These are phyloP conservation scores for Puccinia polysora DNA, from an alignment of 1,284 basidiomycete species.

Conservation along the genomic window DNA sequence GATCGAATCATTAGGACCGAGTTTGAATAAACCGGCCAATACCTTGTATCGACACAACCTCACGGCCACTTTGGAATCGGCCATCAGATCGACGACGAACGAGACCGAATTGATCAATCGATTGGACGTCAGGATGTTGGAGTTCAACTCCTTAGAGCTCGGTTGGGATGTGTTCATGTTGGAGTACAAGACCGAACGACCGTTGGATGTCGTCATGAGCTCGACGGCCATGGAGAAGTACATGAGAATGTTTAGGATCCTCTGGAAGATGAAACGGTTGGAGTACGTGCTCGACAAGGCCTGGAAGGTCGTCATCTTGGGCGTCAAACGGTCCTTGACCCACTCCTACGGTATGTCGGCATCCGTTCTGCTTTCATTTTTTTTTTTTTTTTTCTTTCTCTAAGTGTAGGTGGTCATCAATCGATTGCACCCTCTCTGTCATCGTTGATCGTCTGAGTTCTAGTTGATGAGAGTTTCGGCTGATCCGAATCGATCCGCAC, in stretches of 20 bases:
- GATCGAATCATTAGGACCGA: conserved; percentile 82
- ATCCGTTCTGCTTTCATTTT: too few relatives aligned
- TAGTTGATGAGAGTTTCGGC: background rate
- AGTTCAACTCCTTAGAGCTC: conserved; percentile 90
- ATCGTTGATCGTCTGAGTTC: conserved; percentile 1
- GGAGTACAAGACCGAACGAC: conserved; percentile 95
- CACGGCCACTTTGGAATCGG: conserved; percentile 90
- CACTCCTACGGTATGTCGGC: conserved; percentile 64
- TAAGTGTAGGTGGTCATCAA: conserved; percentile 31
- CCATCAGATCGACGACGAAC: conserved; percentile 62
- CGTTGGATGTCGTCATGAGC: conserved; percentile 91
- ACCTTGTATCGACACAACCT: conserved; percentile 92
- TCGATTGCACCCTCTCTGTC: conserved; percentile 26
- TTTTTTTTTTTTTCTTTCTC: conserved; percentile 15
- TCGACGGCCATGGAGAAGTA: conserved; percentile 83
- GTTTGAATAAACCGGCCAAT: conserved; percentile 80
- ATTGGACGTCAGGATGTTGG: conserved; percentile 89
- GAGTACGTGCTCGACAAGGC: conserved; percentile 71
- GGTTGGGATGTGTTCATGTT: conserved; percentile 89
- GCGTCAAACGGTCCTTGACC: conserved; percentile 70
- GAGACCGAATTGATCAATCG: conserved; percentile 79
- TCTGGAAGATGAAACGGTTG: conserved; percentile 93
- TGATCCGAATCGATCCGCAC: background rate
- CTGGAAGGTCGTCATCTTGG: conserved; percentile 79
- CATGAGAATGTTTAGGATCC: conserved; percentile 81